Conservation (phyloP, 176 grass and related monocot genomes). For the Phyllostachys edulis region DNA sequence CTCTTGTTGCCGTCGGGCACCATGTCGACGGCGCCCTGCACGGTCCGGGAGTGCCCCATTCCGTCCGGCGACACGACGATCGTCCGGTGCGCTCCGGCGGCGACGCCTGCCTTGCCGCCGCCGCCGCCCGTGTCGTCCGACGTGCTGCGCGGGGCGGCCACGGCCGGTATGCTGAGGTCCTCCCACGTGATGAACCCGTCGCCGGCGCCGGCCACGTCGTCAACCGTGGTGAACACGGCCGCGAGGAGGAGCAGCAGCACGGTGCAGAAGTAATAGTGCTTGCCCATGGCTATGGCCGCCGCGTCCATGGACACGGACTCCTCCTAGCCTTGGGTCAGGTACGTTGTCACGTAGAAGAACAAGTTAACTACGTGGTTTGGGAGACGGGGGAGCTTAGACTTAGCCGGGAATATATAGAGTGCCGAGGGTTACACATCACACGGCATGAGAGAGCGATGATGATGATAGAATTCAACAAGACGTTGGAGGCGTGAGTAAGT, state of each 20-base stretch:
- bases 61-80: conserved; percentile 83
- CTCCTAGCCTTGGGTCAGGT: neutral
- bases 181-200: conserved; percentile 77
- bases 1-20: conserved; percentile 65
- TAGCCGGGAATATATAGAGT: neutral
- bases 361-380: neutral
- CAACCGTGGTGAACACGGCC: neutral
- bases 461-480: conserved; percentile 52
- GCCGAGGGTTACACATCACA: conserved; percentile 12
- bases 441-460: neutral
- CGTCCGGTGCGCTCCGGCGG: neutral
- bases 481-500: conserved; percentile 58
- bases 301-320: conserved; percentile 31
- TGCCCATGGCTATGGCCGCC: neutral
- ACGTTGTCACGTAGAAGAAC: neutral
- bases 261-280: neutral
- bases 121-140: neutral
- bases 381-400: conserved; percentile 2
- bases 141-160: conserved; percentile 5
- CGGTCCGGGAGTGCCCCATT: conserved; percentile 65
- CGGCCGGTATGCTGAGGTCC: conserved; percentile 47
- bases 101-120: neutral
- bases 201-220: neutral
- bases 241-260: neutral
- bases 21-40: conserved; percentile 93